phyloP scores from a whole-genome alignment of 306 rosid genomes.

The Pyrus bretschneideri region DNA sequence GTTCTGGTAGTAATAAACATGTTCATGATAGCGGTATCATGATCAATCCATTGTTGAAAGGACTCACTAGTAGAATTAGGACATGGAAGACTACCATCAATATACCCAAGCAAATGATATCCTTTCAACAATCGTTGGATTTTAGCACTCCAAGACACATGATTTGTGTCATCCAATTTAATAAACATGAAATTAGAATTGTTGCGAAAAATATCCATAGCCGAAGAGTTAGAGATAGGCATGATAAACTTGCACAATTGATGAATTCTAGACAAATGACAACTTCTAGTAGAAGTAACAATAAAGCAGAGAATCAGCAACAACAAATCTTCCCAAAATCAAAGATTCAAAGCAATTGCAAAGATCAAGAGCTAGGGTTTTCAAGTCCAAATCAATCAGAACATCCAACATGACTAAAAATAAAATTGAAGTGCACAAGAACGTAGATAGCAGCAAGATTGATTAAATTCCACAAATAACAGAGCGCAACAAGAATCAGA shows the following conservation, averaged over 20 bases:
- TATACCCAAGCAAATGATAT: neutral
- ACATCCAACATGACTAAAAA: no score
- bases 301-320: no score
- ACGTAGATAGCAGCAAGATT: no score
- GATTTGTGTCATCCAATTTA: neutral
- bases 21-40: neutral
- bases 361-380: no score
- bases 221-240: neutral
- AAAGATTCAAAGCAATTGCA: no score
- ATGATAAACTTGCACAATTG: neutral
- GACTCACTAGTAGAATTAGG: neutral
- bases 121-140: neutral
- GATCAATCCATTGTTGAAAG: neutral
- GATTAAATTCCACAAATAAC: no score
- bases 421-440: no score
- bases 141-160: neutral
- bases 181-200: neutral
- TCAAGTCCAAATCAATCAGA: no score
- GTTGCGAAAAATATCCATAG: neutral
- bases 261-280: no score
- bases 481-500: no score
- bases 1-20: neutral
- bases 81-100: neutral
- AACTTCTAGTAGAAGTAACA: no score
- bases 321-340: no score